These are phyloP conservation scores for Nitzschia palea DNA, from an alignment of 108 stramenopile genomes.

Conservation along the genomic window DNA sequence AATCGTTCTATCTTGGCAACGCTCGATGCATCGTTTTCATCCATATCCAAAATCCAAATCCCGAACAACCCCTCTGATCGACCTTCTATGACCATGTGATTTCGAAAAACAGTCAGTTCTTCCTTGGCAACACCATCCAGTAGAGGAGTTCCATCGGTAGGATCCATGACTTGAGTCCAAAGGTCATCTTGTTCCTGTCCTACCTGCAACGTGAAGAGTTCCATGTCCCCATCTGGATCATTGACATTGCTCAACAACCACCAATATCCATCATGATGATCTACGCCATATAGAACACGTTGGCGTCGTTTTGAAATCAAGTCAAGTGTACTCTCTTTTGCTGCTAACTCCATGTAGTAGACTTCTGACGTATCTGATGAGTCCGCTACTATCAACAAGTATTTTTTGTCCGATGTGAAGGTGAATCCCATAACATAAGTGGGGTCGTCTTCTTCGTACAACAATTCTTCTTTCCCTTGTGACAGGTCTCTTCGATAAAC, in stretches of 20 bases:
- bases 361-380: slow-evolving; percentile 85
- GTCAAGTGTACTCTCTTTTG: slow-evolving; percentile 26
- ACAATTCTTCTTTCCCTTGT: slow-evolving; percentile 55
- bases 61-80: slow-evolving; percentile 69
- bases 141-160: slow-evolving; percentile 32
- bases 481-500: slow-evolving; percentile 38
- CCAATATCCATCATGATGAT: slow-evolving; percentile 72
- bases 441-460: slow-evolving; percentile 65
- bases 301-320: slow-evolving; percentile 63
- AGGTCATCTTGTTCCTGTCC: slow-evolving; percentile 43
- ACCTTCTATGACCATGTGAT: slow-evolving; percentile 55
- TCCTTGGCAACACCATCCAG: slow-evolving; percentile 67
- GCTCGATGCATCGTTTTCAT: slow-evolving; percentile 22
- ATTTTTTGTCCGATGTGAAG: slow-evolving; percentile 56
- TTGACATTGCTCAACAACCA: slow-evolving; percentile 63
- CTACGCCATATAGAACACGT: slow-evolving; percentile 68
- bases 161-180: slow-evolving; percentile 37
- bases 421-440: slow-evolving; percentile 51
- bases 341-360: slow-evolving; percentile 63
- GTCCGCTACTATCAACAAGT: slow-evolving; percentile 43
- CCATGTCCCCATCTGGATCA: slow-evolving; percentile 65
- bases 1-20: slow-evolving; percentile 27
- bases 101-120: slow-evolving; percentile 46
- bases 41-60: slow-evolving; percentile 60
- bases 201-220: slow-evolving; percentile 53